A percentile compares a stretch with the other conserved stretches of the same genome.
Evolutionary conservation across 2,329 filamentous ascomycete genomes (phyloP).

Genomic region (Colletotrichum sansevieriae): DNA sequence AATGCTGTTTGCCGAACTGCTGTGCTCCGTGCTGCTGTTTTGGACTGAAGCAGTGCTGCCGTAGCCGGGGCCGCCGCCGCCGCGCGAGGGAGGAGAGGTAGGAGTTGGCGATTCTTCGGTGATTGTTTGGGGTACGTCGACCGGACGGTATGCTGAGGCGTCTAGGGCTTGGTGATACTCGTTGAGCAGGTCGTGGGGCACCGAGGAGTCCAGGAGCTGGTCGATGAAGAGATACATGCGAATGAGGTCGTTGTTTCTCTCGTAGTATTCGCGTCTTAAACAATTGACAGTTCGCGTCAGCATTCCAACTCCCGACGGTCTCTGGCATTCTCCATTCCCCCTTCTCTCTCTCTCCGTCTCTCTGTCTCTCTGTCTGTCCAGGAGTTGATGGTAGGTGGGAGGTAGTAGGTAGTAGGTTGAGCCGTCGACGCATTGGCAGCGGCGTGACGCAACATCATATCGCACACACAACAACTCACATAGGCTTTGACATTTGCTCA

Average conservation of each 20-base stretch:
- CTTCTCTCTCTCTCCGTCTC: no score
- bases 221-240: constrained; percentile 97
- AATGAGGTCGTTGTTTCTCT: constrained; percentile 88
- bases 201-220: constrained; percentile 86
- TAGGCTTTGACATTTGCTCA: constrained; percentile 75
- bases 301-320: background rate
- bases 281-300: constrained; percentile 1
- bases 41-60: constrained; percentile 34
- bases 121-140: constrained; percentile 80
- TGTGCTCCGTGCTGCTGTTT: constrained; percentile 41
- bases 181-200: constrained; percentile 92
- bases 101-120: constrained; percentile 70
- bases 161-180: constrained; percentile 80
- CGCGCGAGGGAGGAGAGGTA: constrained; percentile 46
- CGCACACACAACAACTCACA: constrained; percentile 59
- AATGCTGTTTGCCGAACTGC: constrained; percentile 42
- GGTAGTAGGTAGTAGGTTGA: background rate
- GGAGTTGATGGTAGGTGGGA: background rate
- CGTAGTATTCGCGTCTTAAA: constrained; percentile 82
- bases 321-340: background rate
- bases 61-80: constrained; percentile 40
- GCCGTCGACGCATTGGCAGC: background rate
- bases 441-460: background rate
- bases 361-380: background rate
- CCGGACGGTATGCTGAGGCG: constrained; percentile 64